A percentile compares a stretch with the other conserved stretches of the same genome.
phyloP scores from a whole-genome alignment of 2,329 filamentous ascomycete genomes.

The Capronia coronata region DNA sequence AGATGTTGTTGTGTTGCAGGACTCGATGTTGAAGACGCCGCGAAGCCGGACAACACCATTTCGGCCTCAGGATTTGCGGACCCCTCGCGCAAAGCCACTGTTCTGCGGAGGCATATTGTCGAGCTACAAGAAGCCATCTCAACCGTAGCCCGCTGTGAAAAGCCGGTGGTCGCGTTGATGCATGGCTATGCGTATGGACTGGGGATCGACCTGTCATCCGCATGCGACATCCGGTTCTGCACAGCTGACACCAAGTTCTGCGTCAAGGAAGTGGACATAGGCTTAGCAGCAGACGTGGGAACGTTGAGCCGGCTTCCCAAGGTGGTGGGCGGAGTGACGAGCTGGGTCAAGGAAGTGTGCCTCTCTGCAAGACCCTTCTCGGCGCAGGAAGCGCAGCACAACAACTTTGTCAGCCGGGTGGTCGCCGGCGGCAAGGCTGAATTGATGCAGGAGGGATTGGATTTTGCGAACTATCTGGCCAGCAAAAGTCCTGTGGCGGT shows the following conservation, averaged over 20 bases:
- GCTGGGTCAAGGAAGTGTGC: conserved; percentile 47
- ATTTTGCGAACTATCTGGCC: conserved; percentile 60
- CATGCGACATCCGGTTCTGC: conserved; percentile 41
- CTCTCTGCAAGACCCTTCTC: conserved; percentile 40
- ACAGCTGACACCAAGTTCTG: conserved; percentile 35
- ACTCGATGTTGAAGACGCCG: conserved; percentile 70
- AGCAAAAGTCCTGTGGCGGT: conserved; percentile 82
- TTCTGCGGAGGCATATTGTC: conserved; percentile 60
- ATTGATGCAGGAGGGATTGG: conserved; percentile 56
- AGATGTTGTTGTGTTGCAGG: conserved; percentile 46
- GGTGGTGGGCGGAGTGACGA: conserved; percentile 38
- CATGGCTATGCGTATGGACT: conserved; percentile 74
- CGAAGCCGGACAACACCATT: conserved; percentile 45
- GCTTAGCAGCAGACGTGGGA: conserved; percentile 45
- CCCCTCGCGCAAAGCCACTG: conserved; percentile 56
- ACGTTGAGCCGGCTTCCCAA: conserved; percentile 44
- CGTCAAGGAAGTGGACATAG: conserved; percentile 47
- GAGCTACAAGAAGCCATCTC: conserved; percentile 76
- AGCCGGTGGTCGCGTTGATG: conserved; percentile 77
- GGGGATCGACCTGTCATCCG: conserved; percentile 57
- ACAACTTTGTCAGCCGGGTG: conserved; percentile 41
- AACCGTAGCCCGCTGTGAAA: conserved; percentile 77
- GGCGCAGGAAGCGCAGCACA: conserved; percentile 40
- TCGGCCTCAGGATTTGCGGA: conserved; percentile 42
- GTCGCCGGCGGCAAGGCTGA: conserved; percentile 48